A percentile compares a stretch with the other conserved stretches of the same genome.
Conservation (phyloP, 768 basidiomycete species). For the Favolaschia claudopus region DNA sequence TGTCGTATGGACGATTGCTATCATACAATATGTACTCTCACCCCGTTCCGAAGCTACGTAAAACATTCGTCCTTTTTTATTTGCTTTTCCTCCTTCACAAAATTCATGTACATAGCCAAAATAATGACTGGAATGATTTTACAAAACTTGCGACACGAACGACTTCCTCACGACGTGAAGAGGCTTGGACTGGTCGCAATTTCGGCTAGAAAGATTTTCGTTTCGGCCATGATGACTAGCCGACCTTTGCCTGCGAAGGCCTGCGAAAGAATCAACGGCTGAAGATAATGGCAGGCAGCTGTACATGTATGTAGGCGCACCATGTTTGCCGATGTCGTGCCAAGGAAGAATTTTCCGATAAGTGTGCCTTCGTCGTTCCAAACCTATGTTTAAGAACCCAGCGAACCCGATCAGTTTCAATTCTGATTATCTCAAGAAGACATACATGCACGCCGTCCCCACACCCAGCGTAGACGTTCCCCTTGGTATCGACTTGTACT, state of each 20-base stretch:
- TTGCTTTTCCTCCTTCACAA: constrained; percentile 9
- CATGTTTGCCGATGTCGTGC: constrained; percentile 52
- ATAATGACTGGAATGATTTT: constrained; percentile 10
- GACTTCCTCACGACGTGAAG: constrained; percentile 13
- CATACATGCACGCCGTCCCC: constrained; percentile 74
- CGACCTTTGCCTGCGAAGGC: constrained; percentile 29
- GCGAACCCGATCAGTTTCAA: not conserved
- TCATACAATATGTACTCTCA: constrained; percentile 5
- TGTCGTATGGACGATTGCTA: constrained; percentile 14
- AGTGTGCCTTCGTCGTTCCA: constrained; percentile 63
- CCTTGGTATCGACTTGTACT: constrained; percentile 65
- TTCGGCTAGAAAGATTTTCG: constrained; percentile 29
- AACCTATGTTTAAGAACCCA: constrained; percentile 43
- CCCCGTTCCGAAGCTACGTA: not conserved
- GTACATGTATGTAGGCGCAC: constrained; percentile 25
- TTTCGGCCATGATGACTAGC: constrained; percentile 31
- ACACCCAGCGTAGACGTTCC: constrained; percentile 72
- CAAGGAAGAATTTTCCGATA: constrained; percentile 71
- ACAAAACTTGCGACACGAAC: too few relatives aligned
- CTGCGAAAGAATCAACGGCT: not conserved
- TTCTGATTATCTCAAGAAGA: constrained; percentile 2
- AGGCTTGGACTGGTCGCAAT: constrained; percentile 25
- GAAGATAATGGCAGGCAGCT: not conserved
- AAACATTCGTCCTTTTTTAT: constrained; percentile 15
- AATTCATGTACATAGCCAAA: constrained; percentile 16